Conservation (phyloP, 768 basidiomycete species). For the Suillus cothurnatus region DNA sequence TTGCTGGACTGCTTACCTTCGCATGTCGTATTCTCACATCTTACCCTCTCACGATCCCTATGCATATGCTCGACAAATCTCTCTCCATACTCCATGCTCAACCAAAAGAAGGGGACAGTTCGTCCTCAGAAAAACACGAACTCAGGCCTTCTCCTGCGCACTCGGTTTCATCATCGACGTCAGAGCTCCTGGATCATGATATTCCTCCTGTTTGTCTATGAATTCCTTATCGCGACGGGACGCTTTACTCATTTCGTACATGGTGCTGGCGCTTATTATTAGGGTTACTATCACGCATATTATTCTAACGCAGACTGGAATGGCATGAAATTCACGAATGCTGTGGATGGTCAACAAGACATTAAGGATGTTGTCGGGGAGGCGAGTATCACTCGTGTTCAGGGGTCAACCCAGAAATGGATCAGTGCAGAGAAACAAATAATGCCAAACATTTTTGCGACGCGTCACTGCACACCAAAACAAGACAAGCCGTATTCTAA, state of each 20-base stretch:
- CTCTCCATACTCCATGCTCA: slow-evolving; percentile 35
- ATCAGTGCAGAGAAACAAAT: slow-evolving; percentile 26
- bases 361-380: background rate
- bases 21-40: slow-evolving; percentile 49
- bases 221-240: slow-evolving; percentile 39
- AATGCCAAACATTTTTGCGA: slow-evolving; percentile 55
- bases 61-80: slow-evolving; percentile 40
- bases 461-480: slow-evolving; percentile 53
- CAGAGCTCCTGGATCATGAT: slow-evolving; percentile 33
- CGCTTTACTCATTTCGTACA: slow-evolving; percentile 46
- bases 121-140: slow-evolving; percentile 32
- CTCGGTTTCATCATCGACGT: slow-evolving; percentile 29
- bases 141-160: slow-evolving; percentile 26
- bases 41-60: slow-evolving; percentile 54
- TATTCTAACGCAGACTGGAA: slow-evolving; percentile 37
- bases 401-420: slow-evolving; percentile 26
- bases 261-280: slow-evolving; percentile 48
- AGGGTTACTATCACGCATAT: slow-evolving; percentile 43
- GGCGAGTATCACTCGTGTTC: slow-evolving; percentile 7
- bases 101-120: slow-evolving; percentile 31
- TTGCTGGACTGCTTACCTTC: slow-evolving; percentile 45
- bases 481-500: slow-evolving; percentile 42
- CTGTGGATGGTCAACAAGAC: slow-evolving; percentile 2
- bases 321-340: slow-evolving; percentile 20
- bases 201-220: slow-evolving; percentile 53